Percentiles rank a stretch among this genome's conserved stretches.
phyloP scores from a whole-genome alignment of 441 rosid genomes.

The Pelargonium citronellum region DNA sequence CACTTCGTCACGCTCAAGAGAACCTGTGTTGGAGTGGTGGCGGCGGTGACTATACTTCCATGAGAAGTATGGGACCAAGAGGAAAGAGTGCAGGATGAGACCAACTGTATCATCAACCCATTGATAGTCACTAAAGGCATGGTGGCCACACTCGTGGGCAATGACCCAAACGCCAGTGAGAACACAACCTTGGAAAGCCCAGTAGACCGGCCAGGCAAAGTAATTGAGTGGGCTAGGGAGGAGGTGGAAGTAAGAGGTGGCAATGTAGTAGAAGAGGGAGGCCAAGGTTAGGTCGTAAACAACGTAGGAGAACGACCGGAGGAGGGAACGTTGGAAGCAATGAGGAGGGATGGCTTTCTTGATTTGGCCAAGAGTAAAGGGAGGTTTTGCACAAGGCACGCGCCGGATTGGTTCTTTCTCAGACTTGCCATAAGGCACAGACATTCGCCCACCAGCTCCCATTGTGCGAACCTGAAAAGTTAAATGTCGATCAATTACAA shows the following conservation, averaged over 20 bases:
- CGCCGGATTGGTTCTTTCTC: slow-evolving; percentile 43
- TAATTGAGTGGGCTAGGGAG: slow-evolving; percentile 35
- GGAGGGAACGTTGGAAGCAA: slow-evolving; percentile 17
- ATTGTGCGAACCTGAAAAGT: background rate
- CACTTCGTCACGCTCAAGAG: slow-evolving; percentile 81
- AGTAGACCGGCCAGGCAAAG: slow-evolving; percentile 58
- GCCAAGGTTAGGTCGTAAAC: background rate
- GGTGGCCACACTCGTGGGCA: slow-evolving; percentile 97
- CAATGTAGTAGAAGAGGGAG: background rate
- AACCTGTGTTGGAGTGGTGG: slow-evolving; percentile 89
- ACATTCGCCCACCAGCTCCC: slow-evolving; percentile 31
- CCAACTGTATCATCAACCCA: slow-evolving; percentile 86
- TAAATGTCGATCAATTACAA: no score
- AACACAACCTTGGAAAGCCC: slow-evolving; percentile 75
- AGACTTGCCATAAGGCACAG: slow-evolving; percentile 28
- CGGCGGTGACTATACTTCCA: slow-evolving; percentile 97
- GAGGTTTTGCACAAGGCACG: slow-evolving; percentile 60
- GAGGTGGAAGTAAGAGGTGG: slow-evolving; percentile 34
- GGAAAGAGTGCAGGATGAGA: slow-evolving; percentile 65
- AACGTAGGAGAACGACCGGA: background rate
- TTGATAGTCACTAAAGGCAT: slow-evolving; percentile 88
- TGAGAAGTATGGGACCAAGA: slow-evolving; percentile 91
- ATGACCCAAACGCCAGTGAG: slow-evolving; percentile 93
- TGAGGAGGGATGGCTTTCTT: slow-evolving; percentile 89
- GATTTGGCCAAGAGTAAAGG: slow-evolving; percentile 63